These are phyloP conservation scores for Turritis glabra DNA, from an alignment of 345 rosid genomes.

Conservation along the genomic window DNA sequence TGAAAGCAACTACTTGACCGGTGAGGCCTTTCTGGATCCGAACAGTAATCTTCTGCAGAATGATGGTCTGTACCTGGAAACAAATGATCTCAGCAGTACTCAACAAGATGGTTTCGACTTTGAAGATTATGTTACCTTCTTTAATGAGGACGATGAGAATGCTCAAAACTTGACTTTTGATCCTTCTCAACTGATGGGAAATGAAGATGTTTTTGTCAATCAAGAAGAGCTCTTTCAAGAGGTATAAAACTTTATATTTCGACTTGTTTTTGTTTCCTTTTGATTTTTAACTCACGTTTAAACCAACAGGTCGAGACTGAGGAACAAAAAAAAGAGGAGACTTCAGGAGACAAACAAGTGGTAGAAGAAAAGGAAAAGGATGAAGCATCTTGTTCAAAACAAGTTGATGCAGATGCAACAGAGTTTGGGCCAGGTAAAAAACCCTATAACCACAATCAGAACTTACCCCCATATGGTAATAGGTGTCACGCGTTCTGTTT, in stretches of 20 bases:
- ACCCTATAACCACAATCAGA: background rate
- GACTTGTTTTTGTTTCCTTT: background rate
- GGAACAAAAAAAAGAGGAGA: conserved; percentile 43
- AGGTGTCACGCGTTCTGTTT: conserved; percentile 1
- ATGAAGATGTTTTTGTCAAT: conserved; percentile 33
- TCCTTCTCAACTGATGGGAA: conserved; percentile 50
- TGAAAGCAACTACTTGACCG: conserved; percentile 41
- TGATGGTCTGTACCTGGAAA: conserved; percentile 62
- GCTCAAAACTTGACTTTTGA: conserved; percentile 50
- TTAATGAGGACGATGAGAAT: conserved; percentile 56
- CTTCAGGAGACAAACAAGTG: conserved; percentile 38
- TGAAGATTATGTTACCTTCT: conserved; percentile 74
- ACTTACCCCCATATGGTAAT: background rate
- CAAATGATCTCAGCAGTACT: conserved; percentile 63
- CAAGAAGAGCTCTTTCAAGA: conserved; percentile 34
- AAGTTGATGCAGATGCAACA: conserved; percentile 42
- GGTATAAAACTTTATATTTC: conserved; percentile 40
- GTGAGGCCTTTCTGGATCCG: conserved; percentile 54
- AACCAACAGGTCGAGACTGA: conserved; percentile 46
- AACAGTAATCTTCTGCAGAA: conserved; percentile 39
- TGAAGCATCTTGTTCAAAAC: conserved; percentile 61
- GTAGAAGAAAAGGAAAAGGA: conserved; percentile 37
- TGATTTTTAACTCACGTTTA: conserved; percentile 4
- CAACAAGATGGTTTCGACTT: conserved; percentile 54
- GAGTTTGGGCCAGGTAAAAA: conserved; percentile 59